Percentiles rank a stretch among this genome's conserved stretches.
Conservation (phyloP, 1,139 yeast genomes). For the Geotrichum siamense region DNA sequence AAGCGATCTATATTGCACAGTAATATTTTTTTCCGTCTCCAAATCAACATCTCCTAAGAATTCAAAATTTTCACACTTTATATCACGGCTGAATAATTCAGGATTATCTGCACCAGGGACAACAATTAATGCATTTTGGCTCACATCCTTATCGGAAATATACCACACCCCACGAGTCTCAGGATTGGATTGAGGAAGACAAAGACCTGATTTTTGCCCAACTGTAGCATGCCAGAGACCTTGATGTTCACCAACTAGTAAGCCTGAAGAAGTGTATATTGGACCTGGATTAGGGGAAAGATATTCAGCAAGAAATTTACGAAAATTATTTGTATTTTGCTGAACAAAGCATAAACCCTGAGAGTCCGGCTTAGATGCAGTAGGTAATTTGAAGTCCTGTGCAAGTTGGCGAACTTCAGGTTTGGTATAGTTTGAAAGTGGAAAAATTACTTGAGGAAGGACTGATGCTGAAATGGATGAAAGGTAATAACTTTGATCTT, state of each 20-base stretch:
- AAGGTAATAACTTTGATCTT: slow-evolving; percentile 89
- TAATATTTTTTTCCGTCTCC: slow-evolving; percentile 28
- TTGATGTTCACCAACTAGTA: slow-evolving; percentile 68
- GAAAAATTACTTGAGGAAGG: slow-evolving; percentile 54
- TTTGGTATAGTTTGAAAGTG: slow-evolving; percentile 71
- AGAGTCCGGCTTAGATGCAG: slow-evolving; percentile 79
- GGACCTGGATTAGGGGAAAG: slow-evolving; percentile 68
- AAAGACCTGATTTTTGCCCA: slow-evolving; percentile 74
- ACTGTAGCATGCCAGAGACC: slow-evolving; percentile 95
- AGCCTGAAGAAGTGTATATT: slow-evolving; percentile 55
- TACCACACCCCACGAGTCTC: slow-evolving; percentile 75
- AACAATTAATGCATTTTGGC: slow-evolving; percentile 65
- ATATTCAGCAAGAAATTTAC: slow-evolving; percentile 69
- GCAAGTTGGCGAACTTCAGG: slow-evolving; percentile 71
- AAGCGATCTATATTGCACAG: slow-evolving; percentile 63
- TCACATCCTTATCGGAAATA: slow-evolving; percentile 60
- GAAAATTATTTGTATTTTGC: slow-evolving; percentile 49
- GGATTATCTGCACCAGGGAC: slow-evolving; percentile 67
- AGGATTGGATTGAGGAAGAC: slow-evolving; percentile 85
- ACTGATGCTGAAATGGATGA: slow-evolving; percentile 53
- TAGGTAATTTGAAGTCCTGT: slow-evolving; percentile 42
- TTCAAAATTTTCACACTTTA: slow-evolving; percentile 44
- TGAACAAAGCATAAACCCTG: slow-evolving; percentile 93
- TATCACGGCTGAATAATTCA: slow-evolving; percentile 43
- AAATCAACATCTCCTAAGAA: slow-evolving; percentile 41